Base-by-base conservation (phyloP, 768 basidiomycete genomes). In the Infundibulicybe gibba region DNA sequence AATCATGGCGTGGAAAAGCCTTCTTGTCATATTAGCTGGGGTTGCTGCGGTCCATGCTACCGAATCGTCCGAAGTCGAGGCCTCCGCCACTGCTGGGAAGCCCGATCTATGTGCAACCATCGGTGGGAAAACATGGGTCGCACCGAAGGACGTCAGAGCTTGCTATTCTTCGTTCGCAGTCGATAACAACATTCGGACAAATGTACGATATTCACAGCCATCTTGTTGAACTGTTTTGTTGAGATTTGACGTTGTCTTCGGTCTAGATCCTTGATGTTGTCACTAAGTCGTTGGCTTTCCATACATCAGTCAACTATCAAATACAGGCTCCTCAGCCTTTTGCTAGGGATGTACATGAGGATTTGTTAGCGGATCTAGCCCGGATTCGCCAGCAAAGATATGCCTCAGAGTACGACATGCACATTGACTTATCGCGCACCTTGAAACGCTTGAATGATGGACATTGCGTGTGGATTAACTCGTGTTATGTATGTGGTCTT, bases 241-340 rank as follows among this genome's bases (percentile, higher is more conserved):
- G 10, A 21, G 30, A 15, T 8, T 19, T 46, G 2, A 39, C 14
- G 42, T 46, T n/a, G 20, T 11, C 11, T 32, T 16, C 15, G 11
- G 15, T 35, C 4, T 49, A 82, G 80, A 72, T 77, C 41, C 66
- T 83, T 32, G 75, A 83, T 49, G 77, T 79, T 8, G 65, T 81
- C 38, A 81, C 70, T 54, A 80, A 77, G 56, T 78, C 77, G 0
- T 58, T 82, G 8, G 71, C 76, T 12, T 82, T 85, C 56, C 81
- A 83, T 55, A 78, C 80, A 0, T 82, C 81, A 2, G 71, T 76
- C 19, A 82, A 81, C 63, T 83, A 82, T 48, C 74, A 81, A 59
- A 68, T 77, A 37, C 63, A 66, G 43, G 80, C 81, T 1, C 79
- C 80, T 0, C 56, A 61, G 16, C 81, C 81, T 5, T 83, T 79